Evolutionary conservation across 2,329 filamentous ascomycete genomes (phyloP).

Genomic region (Herpotrichia juniperi): DNA sequence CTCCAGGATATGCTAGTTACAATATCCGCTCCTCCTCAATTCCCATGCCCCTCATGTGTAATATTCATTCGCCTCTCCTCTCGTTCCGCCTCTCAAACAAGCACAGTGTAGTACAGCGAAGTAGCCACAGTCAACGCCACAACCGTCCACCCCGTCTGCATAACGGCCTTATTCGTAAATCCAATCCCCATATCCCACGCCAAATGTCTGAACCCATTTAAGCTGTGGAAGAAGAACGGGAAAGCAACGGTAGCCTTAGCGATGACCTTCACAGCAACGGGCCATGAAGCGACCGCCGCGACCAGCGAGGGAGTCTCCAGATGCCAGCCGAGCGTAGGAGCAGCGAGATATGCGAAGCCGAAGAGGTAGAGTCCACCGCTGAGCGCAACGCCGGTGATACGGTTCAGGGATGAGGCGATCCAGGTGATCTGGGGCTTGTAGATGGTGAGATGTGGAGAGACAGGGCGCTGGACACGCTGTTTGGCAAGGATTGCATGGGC

Average conservation of each 20-base stretch:
- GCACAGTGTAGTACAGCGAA: slow-evolving; percentile 39
- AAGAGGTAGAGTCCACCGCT: slow-evolving; percentile 80
- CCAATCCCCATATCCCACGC: slow-evolving; percentile 69
- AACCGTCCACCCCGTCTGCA: slow-evolving; percentile 68
- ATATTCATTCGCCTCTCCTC: background rate
- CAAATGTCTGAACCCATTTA: slow-evolving; percentile 76
- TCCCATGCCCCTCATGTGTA: background rate
- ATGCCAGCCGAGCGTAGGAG: slow-evolving; percentile 76
- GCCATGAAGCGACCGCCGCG: slow-evolving; percentile 68
- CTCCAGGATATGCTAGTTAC: background rate
- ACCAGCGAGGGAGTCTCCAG: slow-evolving; percentile 69
- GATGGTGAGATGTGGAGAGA: slow-evolving; percentile 84
- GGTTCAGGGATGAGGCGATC: slow-evolving; percentile 77
- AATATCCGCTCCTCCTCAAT: background rate
- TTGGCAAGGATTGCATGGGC: slow-evolving; percentile 72
- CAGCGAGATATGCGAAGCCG: slow-evolving; percentile 78
- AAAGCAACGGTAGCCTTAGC: slow-evolving; percentile 65
- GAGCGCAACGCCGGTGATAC: slow-evolving; percentile 79
- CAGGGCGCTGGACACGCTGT: slow-evolving; percentile 81
- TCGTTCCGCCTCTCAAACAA: slow-evolving; percentile 16
- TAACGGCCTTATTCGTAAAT: slow-evolving; percentile 69
- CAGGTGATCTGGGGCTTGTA: slow-evolving; percentile 88
- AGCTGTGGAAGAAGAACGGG: slow-evolving; percentile 71
- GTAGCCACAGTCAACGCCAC: slow-evolving; percentile 60
- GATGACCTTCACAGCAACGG: slow-evolving; percentile 62